phyloP scores from a whole-genome alignment of 441 rosid species.

The Bruguiera hainesii region DNA sequence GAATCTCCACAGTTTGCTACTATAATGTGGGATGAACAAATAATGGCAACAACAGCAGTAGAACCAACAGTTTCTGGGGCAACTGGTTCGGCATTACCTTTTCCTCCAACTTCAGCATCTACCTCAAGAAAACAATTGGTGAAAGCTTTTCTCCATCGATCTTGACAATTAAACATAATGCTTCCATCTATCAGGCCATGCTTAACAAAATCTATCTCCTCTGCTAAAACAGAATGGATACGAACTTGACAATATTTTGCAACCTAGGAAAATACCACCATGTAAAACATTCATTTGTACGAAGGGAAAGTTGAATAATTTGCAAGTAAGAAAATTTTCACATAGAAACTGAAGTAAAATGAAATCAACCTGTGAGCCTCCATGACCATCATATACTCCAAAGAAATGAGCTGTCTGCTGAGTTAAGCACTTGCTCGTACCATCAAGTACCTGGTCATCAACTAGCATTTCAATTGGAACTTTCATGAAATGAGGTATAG shows the following conservation, averaged over 20 bases:
- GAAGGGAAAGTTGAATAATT: neutral
- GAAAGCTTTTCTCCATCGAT: conserved; percentile 68
- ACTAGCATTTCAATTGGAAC: conserved; percentile 74
- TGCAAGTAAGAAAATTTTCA: conserved; percentile 1
- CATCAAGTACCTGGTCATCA: conserved; percentile 45
- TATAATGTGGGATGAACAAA: conserved; percentile 73
- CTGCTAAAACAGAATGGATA: conserved; percentile 58
- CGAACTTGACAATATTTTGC: conserved; percentile 75
- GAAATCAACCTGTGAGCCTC: conserved; percentile 71
- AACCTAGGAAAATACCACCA: conserved; percentile 43
- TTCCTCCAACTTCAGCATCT: conserved; percentile 76
- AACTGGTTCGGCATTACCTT: conserved; percentile 44
- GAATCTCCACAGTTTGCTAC: conserved; percentile 95
- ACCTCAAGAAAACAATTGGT: conserved; percentile 68
- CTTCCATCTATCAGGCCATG: conserved; percentile 35
- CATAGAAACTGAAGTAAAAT: conserved; percentile 6
- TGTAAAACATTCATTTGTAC: neutral
- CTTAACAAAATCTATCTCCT: conserved; percentile 50
- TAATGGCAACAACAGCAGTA: conserved; percentile 77
- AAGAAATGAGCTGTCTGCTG: conserved; percentile 74
- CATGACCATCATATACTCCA: conserved; percentile 96
- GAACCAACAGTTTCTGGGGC: conserved; percentile 95
- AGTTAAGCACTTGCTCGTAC: conserved; percentile 41
- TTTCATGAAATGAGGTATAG: conserved; percentile 54
- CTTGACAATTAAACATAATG: conserved; percentile 48